phyloP scores from a whole-genome alignment of 108 stramenopile genomes.

The Skeletonema marinoi region DNA sequence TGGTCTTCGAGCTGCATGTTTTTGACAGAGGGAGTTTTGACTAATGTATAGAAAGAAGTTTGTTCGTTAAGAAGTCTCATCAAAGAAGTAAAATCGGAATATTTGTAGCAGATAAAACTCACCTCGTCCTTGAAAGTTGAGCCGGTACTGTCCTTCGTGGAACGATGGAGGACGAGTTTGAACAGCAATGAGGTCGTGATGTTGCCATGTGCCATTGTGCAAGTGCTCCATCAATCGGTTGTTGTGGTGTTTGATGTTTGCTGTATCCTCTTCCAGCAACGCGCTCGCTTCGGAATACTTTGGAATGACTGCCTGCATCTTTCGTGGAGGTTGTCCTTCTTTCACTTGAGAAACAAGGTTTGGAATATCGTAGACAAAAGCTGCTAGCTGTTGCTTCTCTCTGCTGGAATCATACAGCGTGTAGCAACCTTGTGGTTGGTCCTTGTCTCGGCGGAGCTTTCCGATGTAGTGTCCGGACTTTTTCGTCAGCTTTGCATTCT shows the following conservation, averaged over 20 bases:
- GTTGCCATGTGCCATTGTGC: constrained; percentile 36
- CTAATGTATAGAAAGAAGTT: neutral
- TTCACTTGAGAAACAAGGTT: constrained; percentile 51
- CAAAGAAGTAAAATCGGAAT: neutral
- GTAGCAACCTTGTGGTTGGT: constrained; percentile 46
- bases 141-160: constrained; percentile 59
- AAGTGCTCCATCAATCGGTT: constrained; percentile 34
- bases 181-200: constrained; percentile 29
- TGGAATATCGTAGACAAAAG: constrained; percentile 59
- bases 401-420: constrained; percentile 36
- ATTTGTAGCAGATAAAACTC: neutral
- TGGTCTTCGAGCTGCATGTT: constrained; percentile 74
- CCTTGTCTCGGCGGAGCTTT: constrained; percentile 54
- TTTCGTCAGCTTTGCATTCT: constrained; percentile 55
- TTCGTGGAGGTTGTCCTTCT: constrained; percentile 72
- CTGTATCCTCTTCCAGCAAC: too few relatives aligned
- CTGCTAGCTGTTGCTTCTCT: constrained; percentile 63
- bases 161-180: constrained; percentile 62
- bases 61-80: neutral
- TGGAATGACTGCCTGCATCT: constrained; percentile 60
- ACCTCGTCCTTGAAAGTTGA: constrained; percentile 67
- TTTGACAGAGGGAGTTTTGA: constrained; percentile 66
- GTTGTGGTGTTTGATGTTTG: neutral
- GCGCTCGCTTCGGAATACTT: constrained; percentile 6
- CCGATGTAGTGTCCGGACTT: constrained; percentile 77